These are phyloP conservation scores for Yamadazyma sp. DNA, from an alignment of 1,139 yeast genomes.

Conservation along the genomic window DNA sequence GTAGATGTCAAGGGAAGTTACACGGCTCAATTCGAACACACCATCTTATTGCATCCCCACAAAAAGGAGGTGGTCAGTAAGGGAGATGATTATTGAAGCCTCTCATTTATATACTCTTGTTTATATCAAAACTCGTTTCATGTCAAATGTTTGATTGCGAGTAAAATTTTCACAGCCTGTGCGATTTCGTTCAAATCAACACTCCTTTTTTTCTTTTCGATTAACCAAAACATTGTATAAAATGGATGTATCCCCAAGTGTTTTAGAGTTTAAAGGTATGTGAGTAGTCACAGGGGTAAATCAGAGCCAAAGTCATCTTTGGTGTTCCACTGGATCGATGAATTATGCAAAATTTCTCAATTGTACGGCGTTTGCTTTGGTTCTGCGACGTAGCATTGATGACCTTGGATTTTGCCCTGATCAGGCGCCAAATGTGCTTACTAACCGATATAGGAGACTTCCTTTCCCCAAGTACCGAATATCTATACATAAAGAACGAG, in stretches of 20 bases:
- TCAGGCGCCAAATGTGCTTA: not conserved
- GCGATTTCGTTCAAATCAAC: conserved; percentile 8
- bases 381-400: not conserved
- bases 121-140: no score
- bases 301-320: no score
- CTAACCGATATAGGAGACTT: conserved; percentile 52
- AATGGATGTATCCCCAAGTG: conserved; percentile 63
- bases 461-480: conserved; percentile 69
- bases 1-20: conserved; percentile 80
- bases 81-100: conserved; percentile 81
- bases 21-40: conserved; percentile 97
- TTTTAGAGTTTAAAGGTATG: conserved; percentile 76
- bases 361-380: not conserved
- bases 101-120: not conserved
- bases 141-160: no score
- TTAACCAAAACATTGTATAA: conserved; percentile 4
- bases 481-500: conserved; percentile 67
- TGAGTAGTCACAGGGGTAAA: conserved; percentile 18
- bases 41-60: conserved; percentile 85
- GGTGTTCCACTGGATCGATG: not conserved
- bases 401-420: not conserved
- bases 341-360: not conserved
- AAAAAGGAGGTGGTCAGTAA: conserved; percentile 91
- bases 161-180: conserved; percentile 8
- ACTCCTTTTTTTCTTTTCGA: conserved; percentile 7